phyloP scores from a whole-genome alignment of 2,329 filamentous ascomycete species.

The Fusarium pseudoanthophilum region DNA sequence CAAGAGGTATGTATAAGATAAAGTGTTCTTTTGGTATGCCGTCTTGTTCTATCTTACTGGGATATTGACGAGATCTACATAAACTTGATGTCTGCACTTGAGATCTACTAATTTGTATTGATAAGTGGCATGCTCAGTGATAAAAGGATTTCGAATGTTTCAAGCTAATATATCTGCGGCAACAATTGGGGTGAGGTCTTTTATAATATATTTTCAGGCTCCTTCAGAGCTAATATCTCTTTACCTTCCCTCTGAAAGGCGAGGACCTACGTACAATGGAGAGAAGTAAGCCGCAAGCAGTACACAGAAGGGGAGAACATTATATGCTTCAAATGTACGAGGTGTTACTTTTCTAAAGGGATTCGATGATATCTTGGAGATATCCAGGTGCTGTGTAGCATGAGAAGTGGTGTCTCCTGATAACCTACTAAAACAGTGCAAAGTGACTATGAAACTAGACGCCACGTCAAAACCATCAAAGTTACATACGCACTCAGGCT shows the following conservation, averaged over 20 bases:
- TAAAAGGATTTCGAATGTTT: too few relatives aligned
- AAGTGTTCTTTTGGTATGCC: not conserved
- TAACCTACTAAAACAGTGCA: not conserved
- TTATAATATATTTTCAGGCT: not conserved
- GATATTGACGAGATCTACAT: not conserved
- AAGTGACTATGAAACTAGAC: constrained; percentile 47
- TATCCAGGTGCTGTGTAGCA: not conserved
- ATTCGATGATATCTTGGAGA: not conserved
- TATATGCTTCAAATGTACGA: not conserved
- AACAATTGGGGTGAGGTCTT: not conserved
- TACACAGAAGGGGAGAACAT: not conserved
- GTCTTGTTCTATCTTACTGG: not conserved
- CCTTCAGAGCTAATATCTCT: too few relatives aligned
- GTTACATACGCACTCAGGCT: constrained; percentile 68
- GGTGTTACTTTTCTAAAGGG: not conserved
- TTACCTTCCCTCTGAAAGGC: not conserved
- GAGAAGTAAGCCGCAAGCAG: too few relatives aligned
- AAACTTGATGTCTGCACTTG: not conserved
- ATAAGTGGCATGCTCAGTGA: not conserved
- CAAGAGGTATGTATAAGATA: not conserved
- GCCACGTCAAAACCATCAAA: constrained; percentile 66
- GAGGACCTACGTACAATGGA: not conserved
- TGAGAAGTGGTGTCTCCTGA: not conserved
- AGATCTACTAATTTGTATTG: not conserved
- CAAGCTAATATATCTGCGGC: too few relatives aligned